Percentiles rank a stretch among this genome's conserved stretches.
These are phyloP conservation scores for Chlamydomonas schloesseri DNA, from an alignment of 139 green algal species.

Conservation along the genomic window DNA sequence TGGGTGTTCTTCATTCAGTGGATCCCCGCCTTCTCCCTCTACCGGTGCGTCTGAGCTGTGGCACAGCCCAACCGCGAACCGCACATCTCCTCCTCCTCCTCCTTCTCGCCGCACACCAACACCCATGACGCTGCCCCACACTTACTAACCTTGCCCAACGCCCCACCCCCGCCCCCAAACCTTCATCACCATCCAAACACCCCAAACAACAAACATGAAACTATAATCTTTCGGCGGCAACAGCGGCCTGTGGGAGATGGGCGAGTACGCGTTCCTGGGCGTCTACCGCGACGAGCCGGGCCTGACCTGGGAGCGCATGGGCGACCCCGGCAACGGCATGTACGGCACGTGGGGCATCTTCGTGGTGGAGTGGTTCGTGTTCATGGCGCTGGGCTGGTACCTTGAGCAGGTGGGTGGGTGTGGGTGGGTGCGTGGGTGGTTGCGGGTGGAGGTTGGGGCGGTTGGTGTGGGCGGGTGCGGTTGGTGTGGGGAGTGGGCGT, in stretches of 20 bases:
- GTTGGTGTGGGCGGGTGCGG: neutral
- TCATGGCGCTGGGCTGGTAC: slow-evolving; percentile 66
- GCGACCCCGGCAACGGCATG: slow-evolving; percentile 80
- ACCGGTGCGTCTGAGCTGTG: slow-evolving; percentile 21
- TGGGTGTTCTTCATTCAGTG: slow-evolving; percentile 58
- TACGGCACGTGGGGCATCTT: slow-evolving; percentile 75
- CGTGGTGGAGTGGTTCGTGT: slow-evolving; percentile 84
- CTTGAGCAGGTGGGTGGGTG: slow-evolving; percentile 45
- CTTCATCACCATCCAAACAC: too few species aligned
- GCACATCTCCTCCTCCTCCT: too few species aligned
- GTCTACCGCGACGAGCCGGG: slow-evolving; percentile 57
- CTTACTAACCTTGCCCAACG: too few species aligned
- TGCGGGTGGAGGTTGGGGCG: too few species aligned
- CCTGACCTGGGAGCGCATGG: slow-evolving; percentile 76
- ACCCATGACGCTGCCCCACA: too few species aligned
- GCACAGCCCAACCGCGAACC: too few species aligned
- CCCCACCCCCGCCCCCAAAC: too few species aligned
- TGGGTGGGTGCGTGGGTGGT: neutral
- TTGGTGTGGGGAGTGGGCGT: too few species aligned
- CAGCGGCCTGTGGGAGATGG: slow-evolving; percentile 73
- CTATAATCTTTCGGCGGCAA: too few species aligned
- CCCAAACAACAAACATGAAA: too few species aligned
- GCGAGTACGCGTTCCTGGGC: slow-evolving; percentile 63
- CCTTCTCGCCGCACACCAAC: too few species aligned
- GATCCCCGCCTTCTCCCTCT: slow-evolving; percentile 50